Percentiles rank a stretch among this genome's conserved stretches.
phyloP scores from a whole-genome alignment of 306 rosid genomes.

The Prunus padus region DNA sequence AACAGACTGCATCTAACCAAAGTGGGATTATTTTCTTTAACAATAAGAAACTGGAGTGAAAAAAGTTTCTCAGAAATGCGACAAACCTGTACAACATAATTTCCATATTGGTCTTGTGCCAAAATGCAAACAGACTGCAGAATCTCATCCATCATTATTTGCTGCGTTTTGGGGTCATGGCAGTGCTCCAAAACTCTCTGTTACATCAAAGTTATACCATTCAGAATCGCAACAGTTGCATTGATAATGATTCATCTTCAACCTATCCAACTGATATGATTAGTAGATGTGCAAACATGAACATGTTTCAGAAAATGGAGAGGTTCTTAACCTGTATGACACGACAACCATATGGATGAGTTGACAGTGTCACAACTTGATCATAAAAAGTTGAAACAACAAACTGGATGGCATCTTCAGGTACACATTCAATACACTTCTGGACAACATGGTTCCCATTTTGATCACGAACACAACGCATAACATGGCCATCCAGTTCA shows the following conservation, averaged over 20 bases:
- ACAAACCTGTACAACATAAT: slow-evolving; percentile 92
- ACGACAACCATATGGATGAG: slow-evolving; percentile 99
- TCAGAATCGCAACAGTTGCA: background rate
- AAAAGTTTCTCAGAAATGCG: slow-evolving; percentile 1
- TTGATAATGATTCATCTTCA: background rate
- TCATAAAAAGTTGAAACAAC: slow-evolving; percentile 83
- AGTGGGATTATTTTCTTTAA: background rate
- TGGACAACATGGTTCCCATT: slow-evolving; percentile 98
- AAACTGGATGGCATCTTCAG: slow-evolving; percentile 78
- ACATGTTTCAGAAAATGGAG: background rate
- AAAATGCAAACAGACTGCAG: slow-evolving; percentile 77
- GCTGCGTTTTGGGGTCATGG: slow-evolving; percentile 60
- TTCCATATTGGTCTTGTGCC: slow-evolving; percentile 98
- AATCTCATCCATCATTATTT: slow-evolving; percentile 86
- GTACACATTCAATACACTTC: slow-evolving; percentile 94
- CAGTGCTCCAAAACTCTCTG: slow-evolving; percentile 99
- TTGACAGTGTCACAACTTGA: slow-evolving; percentile 87
- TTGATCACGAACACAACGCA: slow-evolving; percentile 98
- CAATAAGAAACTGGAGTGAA: background rate
- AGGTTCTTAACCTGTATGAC: slow-evolving; percentile 70
- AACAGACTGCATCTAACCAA: background rate
- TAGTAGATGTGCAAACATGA: background rate
- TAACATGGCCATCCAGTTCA: slow-evolving; percentile 84
- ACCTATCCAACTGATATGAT: background rate
- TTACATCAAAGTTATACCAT: background rate